Evolutionary conservation across 805 yeast genomes (phyloP).

Genomic region (Grigorovia yakushimaensis): DNA sequence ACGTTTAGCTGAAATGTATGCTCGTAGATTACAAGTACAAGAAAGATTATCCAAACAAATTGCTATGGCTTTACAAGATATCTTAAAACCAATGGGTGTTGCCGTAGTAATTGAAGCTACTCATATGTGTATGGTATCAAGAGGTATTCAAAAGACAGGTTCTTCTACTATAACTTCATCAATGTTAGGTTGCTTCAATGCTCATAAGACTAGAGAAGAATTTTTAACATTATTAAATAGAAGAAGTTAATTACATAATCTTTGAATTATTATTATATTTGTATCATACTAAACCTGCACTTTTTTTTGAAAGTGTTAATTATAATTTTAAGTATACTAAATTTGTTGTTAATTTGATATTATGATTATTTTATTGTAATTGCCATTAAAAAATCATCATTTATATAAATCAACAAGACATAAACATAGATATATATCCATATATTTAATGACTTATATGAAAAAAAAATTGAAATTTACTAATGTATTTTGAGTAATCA

Average conservation of each 20-base stretch:
- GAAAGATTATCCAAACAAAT: conserved; percentile 94
- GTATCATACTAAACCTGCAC: too few relatives aligned
- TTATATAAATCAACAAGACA: too few relatives aligned
- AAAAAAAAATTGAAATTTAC: too few relatives aligned
- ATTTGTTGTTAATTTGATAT: too few relatives aligned
- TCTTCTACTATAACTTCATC: conserved; percentile 90
- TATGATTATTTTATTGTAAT: too few relatives aligned
- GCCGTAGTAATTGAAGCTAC: conserved; percentile 97
- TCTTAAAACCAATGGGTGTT: conserved; percentile 89
- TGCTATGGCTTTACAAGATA: conserved; percentile 89
- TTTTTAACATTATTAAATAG: conserved; percentile 74
- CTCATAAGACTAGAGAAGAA: conserved; percentile 94
- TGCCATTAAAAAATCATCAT: too few relatives aligned
- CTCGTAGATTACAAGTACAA: conserved; percentile 94
- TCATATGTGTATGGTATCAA: conserved; percentile 98
- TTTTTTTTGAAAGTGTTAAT: too few relatives aligned
- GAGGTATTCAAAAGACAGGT: conserved; percentile 95
- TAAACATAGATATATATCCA: too few relatives aligned
- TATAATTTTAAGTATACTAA: too few relatives aligned
- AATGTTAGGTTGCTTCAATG: conserved; percentile 94
- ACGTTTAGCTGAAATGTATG: conserved; percentile 91
- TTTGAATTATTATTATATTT: too few relatives aligned
- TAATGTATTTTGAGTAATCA: too few relatives aligned
- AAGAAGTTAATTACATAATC: conserved; percentile 9
- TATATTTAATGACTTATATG: too few relatives aligned